Evolutionary conservation across 2,329 filamentous ascomycete species (phyloP).

Genomic region (Claviceps digitariae): DNA sequence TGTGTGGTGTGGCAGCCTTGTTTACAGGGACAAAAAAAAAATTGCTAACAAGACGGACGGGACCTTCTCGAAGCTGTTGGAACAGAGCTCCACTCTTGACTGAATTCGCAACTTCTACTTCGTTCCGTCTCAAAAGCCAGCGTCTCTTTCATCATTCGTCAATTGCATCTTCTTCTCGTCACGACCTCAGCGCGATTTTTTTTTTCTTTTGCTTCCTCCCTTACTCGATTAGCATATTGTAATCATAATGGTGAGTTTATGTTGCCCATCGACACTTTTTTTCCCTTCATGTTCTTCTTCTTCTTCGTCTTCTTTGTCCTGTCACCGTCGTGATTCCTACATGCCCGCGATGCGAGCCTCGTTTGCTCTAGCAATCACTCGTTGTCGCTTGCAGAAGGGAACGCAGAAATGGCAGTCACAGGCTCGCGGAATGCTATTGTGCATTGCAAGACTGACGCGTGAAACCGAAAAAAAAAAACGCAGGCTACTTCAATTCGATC

Average conservation of each 20-base stretch:
- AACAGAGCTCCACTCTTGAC: conserved; percentile 20
- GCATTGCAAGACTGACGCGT: not conserved
- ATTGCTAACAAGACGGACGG: conserved; percentile 17
- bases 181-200: not conserved
- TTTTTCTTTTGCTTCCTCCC: not conserved
- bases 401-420: not conserved
- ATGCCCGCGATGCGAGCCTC: not conserved
- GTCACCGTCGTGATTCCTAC: not conserved
- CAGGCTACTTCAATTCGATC: conserved; percentile 72
- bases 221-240: not conserved
- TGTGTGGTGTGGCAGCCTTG: conserved; percentile 1
- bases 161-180: not conserved
- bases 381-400: not conserved
- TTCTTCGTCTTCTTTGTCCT: not conserved
- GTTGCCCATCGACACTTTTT: no score
- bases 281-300: not conserved
- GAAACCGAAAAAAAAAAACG: not conserved
- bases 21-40: conserved; percentile 15
- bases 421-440: no score
- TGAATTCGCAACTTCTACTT: not conserved
- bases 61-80: conserved; percentile 27
- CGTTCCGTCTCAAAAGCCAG: not conserved
- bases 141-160: not conserved
- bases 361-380: not conserved
- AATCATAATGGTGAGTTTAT: conserved; percentile 17